Percentiles rank a stretch among this genome's conserved stretches.
These are phyloP conservation scores for Capsella rubella DNA, from an alignment of 441 rosid genomes.

Conservation along the genomic window DNA sequence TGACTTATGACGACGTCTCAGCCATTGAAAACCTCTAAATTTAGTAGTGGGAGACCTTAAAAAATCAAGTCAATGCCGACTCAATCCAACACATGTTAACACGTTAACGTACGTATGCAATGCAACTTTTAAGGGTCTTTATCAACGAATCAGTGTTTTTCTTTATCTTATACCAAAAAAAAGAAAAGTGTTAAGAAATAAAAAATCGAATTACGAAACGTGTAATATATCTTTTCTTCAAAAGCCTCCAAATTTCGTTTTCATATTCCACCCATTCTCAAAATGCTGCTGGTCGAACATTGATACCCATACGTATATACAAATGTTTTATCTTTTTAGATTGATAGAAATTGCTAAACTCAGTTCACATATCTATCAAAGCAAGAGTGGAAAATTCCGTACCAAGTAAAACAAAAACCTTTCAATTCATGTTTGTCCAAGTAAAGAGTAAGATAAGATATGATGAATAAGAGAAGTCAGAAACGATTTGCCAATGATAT, in stretches of 20 bases:
- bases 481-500: no score
- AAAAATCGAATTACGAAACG: neutral
- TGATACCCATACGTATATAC: neutral
- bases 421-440: no score
- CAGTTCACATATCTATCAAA: no score
- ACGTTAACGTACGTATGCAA: constrained; percentile 32
- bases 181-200: neutral
- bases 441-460: no score
- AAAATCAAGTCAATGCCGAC: constrained; percentile 24
- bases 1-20: constrained; percentile 20
- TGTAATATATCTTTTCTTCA: neutral
- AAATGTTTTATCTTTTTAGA: no score
- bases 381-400: no score
- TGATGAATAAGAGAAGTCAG: no score
- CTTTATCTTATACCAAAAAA: neutral
- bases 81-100: constrained; percentile 14
- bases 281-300: neutral
- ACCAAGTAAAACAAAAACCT: no score
- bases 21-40: constrained; percentile 11
- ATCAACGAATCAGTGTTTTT: neutral
- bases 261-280: constrained; percentile 9
- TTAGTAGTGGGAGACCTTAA: constrained; percentile 31
- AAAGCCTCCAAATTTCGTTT: neutral
- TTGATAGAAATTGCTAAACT: no score
- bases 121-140: neutral